These are phyloP conservation scores for Aegilops umbellulata DNA, from an alignment of 176 grass and related monocot species.

Conservation along the genomic window DNA sequence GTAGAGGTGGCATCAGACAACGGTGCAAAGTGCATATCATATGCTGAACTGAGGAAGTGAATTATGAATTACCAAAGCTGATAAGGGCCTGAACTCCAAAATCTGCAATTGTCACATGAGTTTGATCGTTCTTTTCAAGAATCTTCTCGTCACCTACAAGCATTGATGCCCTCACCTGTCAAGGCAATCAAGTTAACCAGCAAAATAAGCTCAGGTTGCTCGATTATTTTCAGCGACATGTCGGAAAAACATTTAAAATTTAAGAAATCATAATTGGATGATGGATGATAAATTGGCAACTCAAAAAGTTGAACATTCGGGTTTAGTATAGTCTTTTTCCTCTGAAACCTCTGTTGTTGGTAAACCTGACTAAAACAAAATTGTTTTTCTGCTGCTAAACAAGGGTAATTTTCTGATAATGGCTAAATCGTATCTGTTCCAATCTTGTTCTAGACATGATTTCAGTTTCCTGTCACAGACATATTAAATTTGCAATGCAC, in stretches of 20 bases:
- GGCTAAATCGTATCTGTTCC: background rate
- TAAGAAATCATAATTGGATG: background rate
- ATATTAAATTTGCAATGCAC: background rate
- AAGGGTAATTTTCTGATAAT: background rate
- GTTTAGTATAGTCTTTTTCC: background rate
- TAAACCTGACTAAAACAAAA: background rate
- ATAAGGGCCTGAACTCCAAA: constrained; percentile 88
- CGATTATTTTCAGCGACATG: background rate
- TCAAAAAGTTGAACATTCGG: background rate
- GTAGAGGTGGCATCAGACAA: constrained; percentile 22
- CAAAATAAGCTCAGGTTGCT: background rate
- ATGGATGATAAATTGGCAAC: background rate
- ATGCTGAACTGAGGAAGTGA: background rate
- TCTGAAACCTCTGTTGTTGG: background rate
- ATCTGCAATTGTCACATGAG: constrained; percentile 76
- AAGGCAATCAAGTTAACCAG: background rate
- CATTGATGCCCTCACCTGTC: constrained; percentile 77
- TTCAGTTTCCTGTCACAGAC: background rate
- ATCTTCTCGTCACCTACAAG: constrained; percentile 56
- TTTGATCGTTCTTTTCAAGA: constrained; percentile 78
- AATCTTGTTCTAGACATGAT: background rate
- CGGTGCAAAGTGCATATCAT: background rate
- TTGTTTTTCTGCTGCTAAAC: background rate
- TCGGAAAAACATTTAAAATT: background rate
- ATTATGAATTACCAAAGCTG: constrained; percentile 57